phyloP scores from a whole-genome alignment of 2,329 filamentous ascomycete genomes.

The Epichloe sylvatica region DNA sequence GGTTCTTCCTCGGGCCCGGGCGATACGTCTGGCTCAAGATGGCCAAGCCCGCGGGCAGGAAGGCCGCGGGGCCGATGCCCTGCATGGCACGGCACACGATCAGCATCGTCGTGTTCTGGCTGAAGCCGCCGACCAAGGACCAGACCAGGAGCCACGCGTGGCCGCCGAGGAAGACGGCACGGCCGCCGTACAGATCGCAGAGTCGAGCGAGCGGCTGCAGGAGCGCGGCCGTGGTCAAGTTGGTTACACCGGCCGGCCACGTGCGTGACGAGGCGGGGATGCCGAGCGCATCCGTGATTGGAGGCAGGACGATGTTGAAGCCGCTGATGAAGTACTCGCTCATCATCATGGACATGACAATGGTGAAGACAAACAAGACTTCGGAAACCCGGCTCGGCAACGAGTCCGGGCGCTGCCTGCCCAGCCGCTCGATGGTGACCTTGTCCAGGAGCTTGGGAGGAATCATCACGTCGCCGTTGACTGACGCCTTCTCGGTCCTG shows the following conservation, averaged over 20 bases:
- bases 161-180: slow-evolving; percentile 44
- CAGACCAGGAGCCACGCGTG: slow-evolving; percentile 53
- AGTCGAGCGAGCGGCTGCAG: slow-evolving; percentile 50
- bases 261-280: slow-evolving; percentile 48
- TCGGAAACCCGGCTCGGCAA: slow-evolving; percentile 43
- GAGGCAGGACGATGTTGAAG: slow-evolving; percentile 60
- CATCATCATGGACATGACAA: slow-evolving; percentile 50
- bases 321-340: slow-evolving; percentile 66
- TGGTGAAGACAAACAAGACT: slow-evolving; percentile 45
- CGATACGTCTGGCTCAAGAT: slow-evolving; percentile 56
- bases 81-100: slow-evolving; percentile 62
- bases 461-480: background rate
- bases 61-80: slow-evolving; percentile 59
- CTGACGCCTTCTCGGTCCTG: background rate
- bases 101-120: slow-evolving; percentile 52
- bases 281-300: slow-evolving; percentile 43
- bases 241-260: slow-evolving; percentile 52
- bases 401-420: slow-evolving; percentile 43
- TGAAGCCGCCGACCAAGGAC: slow-evolving; percentile 58
- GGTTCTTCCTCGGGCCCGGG: slow-evolving; percentile 57
- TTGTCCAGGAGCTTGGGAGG: slow-evolving; percentile 8
- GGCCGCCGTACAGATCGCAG: slow-evolving; percentile 50
- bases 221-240: slow-evolving; percentile 40
- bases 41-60: slow-evolving; percentile 53
- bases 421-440: slow-evolving; percentile 42